Base-by-base conservation (phyloP, 225 moss, liverwort and hornwort species). In the Polytrichum commune region DNA sequence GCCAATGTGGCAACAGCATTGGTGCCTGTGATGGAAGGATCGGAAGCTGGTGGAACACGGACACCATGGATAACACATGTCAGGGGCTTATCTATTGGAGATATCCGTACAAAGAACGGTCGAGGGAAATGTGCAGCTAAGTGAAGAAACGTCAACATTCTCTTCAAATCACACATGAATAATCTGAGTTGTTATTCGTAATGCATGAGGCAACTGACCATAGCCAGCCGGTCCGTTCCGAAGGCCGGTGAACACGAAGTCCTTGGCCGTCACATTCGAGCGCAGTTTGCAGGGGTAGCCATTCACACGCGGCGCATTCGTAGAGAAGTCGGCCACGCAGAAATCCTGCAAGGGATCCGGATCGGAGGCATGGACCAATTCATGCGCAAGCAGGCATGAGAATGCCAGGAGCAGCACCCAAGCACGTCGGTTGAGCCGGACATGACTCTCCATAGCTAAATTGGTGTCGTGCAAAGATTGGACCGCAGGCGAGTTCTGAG, bases 331-430 rank as follows among this genome's bases (percentile, higher is more conserved):
- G 5, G 70, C 70, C 29, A 71, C 70, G 3, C 60, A 71, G 60
- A 71, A 71, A 55, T 71, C 70, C 19, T 61, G 70, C 20, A 71
- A 38, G 0, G 57, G 70, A 18, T 71, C 60, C 4, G 70, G 8
- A 28, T 71, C 70, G 9, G 70, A 29, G 6, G 70, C 70, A 22
- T 53, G n/a, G 18, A 68, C 68, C 54, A 55, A 22, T 7, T 30
- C 19, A 5, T 26, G 53, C 53, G 68, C 54, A 24, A 22, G 4
- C 18, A 53, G 23, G 53, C 25, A 68, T 6, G 26, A 24, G 26
- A 68, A 8, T 32, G 38, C 9, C 7, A 66, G 18, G 38, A 46
- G 10, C 38, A 46, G 13, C 38, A 46, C 13, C 38, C 10, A 46
- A 8, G 38, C 10, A 13, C 38, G 38, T 46, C 38, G 38, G 13